Evolutionary conservation across 768 basidiomycete species (phyloP), one percentile per base, ranked within the genome.

Genomic region (Kwoniella europaea): DNA sequence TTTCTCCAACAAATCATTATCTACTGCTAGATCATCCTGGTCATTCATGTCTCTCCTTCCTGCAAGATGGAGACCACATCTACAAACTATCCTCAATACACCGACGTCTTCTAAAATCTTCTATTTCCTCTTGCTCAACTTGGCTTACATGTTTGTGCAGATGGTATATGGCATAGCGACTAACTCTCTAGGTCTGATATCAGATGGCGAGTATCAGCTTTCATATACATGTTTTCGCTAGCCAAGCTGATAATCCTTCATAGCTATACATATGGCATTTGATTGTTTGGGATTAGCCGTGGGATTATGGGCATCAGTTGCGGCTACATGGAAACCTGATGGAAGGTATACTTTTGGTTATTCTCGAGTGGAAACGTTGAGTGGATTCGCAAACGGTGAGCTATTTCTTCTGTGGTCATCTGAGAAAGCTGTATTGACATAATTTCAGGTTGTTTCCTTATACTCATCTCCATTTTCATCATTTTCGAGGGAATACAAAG

Each of bases 211-310:
- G 88, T 79, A 6, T 64, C 1, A 42, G 54, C 61, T 46, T 65
- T n/a, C 56, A 72, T 20, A 24, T 63, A 10, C 35, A 27, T 61
- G 22, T 1, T 60, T 43, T 10, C 22, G 27, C 20, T 24, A 22
- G 35, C 10, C 29, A 10, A 13, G 46, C 60, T 68, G 59, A 54
- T 74, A n/a, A 71, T 29, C 16, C 10, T 10, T 59, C n/a, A 20
- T 74, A 98, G 96, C 97, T 22, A 98, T 99, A 46, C 97, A 99
- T 80, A 99, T 98, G 97, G 93, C 94, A 12, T 99, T 99, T 76
- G 97, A 99, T 84, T 98, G 97, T 80, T 90, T 98, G 88, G 96
- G 96, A 0, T 93, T 99, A 63, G 94, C 90, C 0, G 92, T 99
- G 63, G 97, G 97, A 2, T 87, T 99, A 2, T 89, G 97, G 67